Evolutionary conservation across 2,329 filamentous ascomycete species (phyloP).

Genomic region (Ophiostoma ips): DNA sequence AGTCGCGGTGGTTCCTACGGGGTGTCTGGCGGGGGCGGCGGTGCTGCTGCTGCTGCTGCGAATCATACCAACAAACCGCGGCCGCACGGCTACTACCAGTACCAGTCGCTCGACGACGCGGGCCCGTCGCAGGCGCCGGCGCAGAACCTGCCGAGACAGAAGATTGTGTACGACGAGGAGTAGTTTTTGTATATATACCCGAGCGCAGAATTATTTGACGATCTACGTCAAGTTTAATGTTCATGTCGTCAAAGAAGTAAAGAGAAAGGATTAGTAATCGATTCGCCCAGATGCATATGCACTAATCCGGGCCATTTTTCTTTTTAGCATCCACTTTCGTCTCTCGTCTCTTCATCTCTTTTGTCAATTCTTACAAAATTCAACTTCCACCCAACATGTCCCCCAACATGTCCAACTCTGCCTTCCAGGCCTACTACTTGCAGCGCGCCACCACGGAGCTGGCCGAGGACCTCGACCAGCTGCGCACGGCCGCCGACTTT

Average conservation of each 20-base stretch:
- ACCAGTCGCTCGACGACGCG: conserved; percentile 13
- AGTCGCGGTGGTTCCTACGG: not conserved
- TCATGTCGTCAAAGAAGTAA: too few species aligned
- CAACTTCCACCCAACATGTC: not conserved
- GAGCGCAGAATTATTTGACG: too few species aligned
- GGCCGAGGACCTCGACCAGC: conserved; percentile 58
- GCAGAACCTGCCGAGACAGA: not conserved
- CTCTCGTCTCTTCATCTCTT: too few species aligned
- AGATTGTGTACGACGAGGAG: conserved; percentile 11
- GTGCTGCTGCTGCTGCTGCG: not conserved
- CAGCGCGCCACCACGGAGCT: conserved; percentile 56
- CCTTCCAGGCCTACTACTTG: conserved; percentile 45
- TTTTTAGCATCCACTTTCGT: too few species aligned
- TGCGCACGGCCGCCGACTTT: conserved; percentile 58
- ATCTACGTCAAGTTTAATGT: too few species aligned
- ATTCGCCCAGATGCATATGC: too few species aligned
- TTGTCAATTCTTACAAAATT: not conserved
- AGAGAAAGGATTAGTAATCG: too few species aligned
- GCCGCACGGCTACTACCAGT: conserved; percentile 5
- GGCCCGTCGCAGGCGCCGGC: not conserved
- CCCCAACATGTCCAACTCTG: not conserved
- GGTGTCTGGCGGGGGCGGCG: not conserved
- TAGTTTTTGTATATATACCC: not conserved
- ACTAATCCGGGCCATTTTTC: too few species aligned
- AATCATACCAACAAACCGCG: not conserved